phyloP scores from a whole-genome alignment of 345 rosid species.

The Hevea brasiliensis region DNA sequence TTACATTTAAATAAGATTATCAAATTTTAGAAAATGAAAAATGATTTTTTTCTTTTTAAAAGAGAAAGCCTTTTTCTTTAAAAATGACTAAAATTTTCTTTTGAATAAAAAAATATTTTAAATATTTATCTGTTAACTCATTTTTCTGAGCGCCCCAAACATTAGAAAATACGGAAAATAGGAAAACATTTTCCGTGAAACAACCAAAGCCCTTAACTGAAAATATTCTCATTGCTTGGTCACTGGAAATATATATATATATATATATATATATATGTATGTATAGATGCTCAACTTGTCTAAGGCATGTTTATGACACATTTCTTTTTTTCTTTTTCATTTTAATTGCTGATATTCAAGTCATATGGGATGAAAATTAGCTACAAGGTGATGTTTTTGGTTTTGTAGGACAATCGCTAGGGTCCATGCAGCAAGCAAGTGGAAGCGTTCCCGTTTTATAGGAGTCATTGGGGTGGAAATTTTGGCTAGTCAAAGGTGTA shows the following conservation, averaged over 20 bases:
- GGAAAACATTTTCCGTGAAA: no score
- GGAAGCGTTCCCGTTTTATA: slow-evolving; percentile 56
- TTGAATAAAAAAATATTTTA: no score
- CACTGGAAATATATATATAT: not conserved
- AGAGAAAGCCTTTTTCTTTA: no score
- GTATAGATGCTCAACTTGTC: no score
- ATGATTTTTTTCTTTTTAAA: no score
- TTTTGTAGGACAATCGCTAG: slow-evolving; percentile 41
- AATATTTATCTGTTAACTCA: no score
- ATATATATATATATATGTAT: not conserved
- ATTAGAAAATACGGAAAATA: no score
- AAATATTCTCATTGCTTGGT: not conserved
- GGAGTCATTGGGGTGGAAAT: slow-evolving; percentile 19
- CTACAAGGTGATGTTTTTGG: slow-evolving; percentile 5
- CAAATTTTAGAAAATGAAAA: no score
- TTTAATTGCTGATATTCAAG: not conserved
- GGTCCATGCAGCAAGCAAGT: slow-evolving; percentile 40
- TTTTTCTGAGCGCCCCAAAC: no score
- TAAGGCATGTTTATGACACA: not conserved
- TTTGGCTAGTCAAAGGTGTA: slow-evolving; percentile 34
- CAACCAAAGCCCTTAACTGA: no score
- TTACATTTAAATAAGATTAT: no score
- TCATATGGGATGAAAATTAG: slow-evolving; percentile 2
- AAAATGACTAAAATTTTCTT: no score
- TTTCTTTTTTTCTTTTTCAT: slow-evolving; percentile 3